Evolutionary conservation across 108 stramenopile species (phyloP), one percentile per base, ranked within the genome.

Genomic region (Skeletonema potamos): DNA sequence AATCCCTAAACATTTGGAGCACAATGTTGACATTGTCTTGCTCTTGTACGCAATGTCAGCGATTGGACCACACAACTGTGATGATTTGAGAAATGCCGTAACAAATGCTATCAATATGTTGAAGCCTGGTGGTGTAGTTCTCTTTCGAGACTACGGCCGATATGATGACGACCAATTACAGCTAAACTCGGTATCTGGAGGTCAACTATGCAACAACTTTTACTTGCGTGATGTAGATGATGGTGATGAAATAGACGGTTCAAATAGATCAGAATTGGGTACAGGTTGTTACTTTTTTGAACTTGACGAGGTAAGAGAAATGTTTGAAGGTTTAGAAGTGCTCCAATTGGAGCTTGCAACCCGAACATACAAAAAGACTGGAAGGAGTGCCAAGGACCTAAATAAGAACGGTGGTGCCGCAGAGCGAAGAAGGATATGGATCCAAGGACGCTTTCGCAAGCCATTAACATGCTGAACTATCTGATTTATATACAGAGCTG

Each of bases 81-180:
- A 66, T 36, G 41, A 65, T 4, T 71, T 87, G 85, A 27, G 36
- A 39, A 30, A 44, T 34, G 90, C 89, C 4, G 89, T 83, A 28
- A 44, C 29, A 12, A 71, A 88, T 75, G 82, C 81, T 8, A 84
- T 83, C 1, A 59, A 57, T 15, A 83, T 85, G 26, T 55, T 96
- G 37, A 76, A 80, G 54, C 87, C 87, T 3, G 89, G 91, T 9
- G 93, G 91, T 0, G 58, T 77, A 2, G 37, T 97, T 12, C 74
- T 97, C 0, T 78, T 97, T 71, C 87, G 94, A 54, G 96, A 97
- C 73, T 95, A 92, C 80, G 94, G 93, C 7, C 79, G 93, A 20
- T 92, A 85, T 72, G 96, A 97, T 64, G 90, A 90, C 48, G 89
- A 89, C 12, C 91, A 94, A 69, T 57, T 97, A 66, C 90, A 70